phyloP scores from a whole-genome alignment of 176 grass and related monocot species.

The Aechmea fasciata region DNA sequence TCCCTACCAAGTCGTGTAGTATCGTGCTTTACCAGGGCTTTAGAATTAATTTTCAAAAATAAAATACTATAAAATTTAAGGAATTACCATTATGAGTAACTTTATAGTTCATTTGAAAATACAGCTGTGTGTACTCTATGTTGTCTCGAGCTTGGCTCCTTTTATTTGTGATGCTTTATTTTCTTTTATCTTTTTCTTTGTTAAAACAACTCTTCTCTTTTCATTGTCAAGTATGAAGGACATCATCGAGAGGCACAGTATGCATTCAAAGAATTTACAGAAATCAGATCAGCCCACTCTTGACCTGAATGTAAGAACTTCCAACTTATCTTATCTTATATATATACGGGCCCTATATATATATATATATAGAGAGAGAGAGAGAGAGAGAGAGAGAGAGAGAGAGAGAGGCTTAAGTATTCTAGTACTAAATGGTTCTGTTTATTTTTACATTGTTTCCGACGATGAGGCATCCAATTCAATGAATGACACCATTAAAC shows the following conservation, averaged over 20 bases:
- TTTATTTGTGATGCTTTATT: slow-evolving; percentile 9
- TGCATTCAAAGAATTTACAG: slow-evolving; percentile 58
- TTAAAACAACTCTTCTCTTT: slow-evolving; percentile 1
- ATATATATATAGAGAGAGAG: slow-evolving; percentile 14
- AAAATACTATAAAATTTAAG: too few relatives aligned
- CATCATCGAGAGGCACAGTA: slow-evolving; percentile 58
- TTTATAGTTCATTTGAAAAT: too few relatives aligned
- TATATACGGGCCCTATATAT: too few relatives aligned
- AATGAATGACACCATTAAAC: too few relatives aligned
- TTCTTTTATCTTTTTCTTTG: slow-evolving; percentile 5
- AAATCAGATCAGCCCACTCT: slow-evolving; percentile 37
- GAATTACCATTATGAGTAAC: too few relatives aligned
- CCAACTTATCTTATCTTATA: background rate
- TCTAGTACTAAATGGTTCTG: too few relatives aligned
- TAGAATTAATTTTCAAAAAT: too few relatives aligned
- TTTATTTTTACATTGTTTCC: too few relatives aligned
- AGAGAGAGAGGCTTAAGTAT: too few relatives aligned
- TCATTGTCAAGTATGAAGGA: slow-evolving; percentile 52
- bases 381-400: background rate
- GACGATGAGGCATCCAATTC: too few relatives aligned
- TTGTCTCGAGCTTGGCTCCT: background rate
- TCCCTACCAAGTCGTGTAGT: too few relatives aligned
- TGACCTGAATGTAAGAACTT: slow-evolving; percentile 77
- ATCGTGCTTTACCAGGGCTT: too few relatives aligned
- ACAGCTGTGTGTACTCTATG: background rate